These are phyloP conservation scores for Debaryomycetaceae sp. DNA, from an alignment of 1,139 yeast genomes.

Conservation along the genomic window DNA sequence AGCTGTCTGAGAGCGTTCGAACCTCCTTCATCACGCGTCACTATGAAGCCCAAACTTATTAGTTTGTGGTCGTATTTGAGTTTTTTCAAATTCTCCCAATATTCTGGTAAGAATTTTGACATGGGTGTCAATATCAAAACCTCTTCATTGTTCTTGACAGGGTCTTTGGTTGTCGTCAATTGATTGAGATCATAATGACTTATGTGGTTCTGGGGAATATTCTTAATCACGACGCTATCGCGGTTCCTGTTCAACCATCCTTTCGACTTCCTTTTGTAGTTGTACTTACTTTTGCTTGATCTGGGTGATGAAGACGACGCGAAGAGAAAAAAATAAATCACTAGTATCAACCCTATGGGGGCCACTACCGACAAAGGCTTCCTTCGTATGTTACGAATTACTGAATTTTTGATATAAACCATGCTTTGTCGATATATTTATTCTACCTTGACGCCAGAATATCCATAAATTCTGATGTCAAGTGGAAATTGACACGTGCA, in stretches of 20 bases:
- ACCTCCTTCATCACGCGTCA: conserved; percentile 79
- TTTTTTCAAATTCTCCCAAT: conserved; percentile 79
- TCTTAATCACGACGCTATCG: conserved; percentile 52
- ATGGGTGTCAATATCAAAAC: conserved; percentile 85
- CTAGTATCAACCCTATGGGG: conserved; percentile 41
- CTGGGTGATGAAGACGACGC: conserved; percentile 17
- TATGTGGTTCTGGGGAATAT: conserved; percentile 73
- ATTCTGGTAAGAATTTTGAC: conserved; percentile 76
- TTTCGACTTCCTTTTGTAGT: conserved; percentile 47
- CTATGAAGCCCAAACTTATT: conserved; percentile 84
- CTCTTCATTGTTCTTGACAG: conserved; percentile 72
- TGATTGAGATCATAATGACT: conserved; percentile 81
- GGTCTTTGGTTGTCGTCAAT: conserved; percentile 64
- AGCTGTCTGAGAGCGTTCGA: conserved; percentile 69
- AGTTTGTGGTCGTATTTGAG: conserved; percentile 80
- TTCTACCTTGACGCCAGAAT: not conserved
- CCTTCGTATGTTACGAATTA: conserved; percentile 58
- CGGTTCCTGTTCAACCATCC: conserved; percentile 46
- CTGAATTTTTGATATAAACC: conserved; percentile 23
- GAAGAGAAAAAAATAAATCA: conserved; percentile 43
- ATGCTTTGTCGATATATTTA: conserved; percentile 3
- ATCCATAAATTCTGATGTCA: not conserved
- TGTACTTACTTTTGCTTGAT: conserved; percentile 32
- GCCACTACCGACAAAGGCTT: conserved; percentile 48
- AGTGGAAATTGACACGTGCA: not conserved